Evolutionary conservation across 164 flowering plant genomes (phyloP).

Genomic region (Santalum album): DNA sequence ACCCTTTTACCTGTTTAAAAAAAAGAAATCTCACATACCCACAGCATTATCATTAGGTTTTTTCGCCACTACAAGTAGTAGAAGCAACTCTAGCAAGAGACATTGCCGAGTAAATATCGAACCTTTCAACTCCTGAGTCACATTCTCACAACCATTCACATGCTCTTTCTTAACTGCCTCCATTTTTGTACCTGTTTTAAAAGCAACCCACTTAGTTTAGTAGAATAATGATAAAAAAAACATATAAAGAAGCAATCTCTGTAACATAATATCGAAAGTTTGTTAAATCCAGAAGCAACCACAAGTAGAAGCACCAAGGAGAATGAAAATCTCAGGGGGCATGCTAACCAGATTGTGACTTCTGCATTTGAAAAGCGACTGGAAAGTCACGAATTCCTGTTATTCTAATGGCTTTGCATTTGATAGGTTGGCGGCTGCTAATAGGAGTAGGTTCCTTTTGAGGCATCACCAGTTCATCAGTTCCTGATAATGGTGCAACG

Average conservation of each 20-base stretch:
- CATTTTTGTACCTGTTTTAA: too few relatives aligned
- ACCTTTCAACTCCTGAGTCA: too few relatives aligned
- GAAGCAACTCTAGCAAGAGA: neutral
- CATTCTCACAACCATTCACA: too few relatives aligned
- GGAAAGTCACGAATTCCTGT: neutral
- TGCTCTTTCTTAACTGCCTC: too few relatives aligned
- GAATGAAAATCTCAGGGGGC: neutral
- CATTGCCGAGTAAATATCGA: neutral
- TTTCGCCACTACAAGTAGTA: neutral
- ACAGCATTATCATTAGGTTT: too few relatives aligned
- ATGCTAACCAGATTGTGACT: conserved; percentile 3
- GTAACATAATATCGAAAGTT: too few relatives aligned
- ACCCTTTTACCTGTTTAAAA: conserved; percentile 10
- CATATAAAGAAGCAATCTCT: too few relatives aligned
- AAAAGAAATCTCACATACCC: neutral
- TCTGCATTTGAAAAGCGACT: conserved; percentile 1
- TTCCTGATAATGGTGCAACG: neutral
- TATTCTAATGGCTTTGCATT: neutral
- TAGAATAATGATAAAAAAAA: too few relatives aligned
- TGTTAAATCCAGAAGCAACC: too few relatives aligned
- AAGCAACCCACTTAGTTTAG: too few relatives aligned
- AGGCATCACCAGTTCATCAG: neutral
- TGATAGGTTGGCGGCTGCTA: neutral
- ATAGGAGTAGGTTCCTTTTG: neutral
- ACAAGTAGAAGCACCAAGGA: too few relatives aligned